Evolutionary conservation across 176 grass and related monocot genomes (phyloP), one percentile per base, ranked within the genome.

Genomic region (Cenchrus purpureus): DNA sequence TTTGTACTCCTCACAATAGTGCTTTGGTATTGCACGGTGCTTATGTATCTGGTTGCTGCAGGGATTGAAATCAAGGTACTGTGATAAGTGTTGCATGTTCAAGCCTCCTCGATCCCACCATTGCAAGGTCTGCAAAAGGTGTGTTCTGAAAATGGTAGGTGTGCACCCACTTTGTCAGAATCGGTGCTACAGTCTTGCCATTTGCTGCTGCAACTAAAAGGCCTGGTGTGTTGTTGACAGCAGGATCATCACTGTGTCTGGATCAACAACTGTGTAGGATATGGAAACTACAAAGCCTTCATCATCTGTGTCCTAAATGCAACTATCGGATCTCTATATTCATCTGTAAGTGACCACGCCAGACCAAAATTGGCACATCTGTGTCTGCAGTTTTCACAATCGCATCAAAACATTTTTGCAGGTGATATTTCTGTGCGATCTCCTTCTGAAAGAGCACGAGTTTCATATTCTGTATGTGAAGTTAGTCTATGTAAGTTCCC

Each of bases 221-320:
- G 3, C 29, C 37, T 42, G 8, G n/a, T 57, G 5, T 40, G 8
- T 43, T 83, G 45, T 69, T 1, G n/a, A 78, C 89, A 67, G 64
- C 84, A 99, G 97, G 97, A 99, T 88, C 97, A 99, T 91, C 97
- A 99, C 69, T 99, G 97, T 86, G 81, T 92, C 7, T 99, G 97
- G 93, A 94, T 99, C 77, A 92, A 92, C 84, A 99, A 99, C 80
- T 99, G 97, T 43, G 93, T 99, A 65, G 97, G 97, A 58, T 99
- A 99, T 70, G 70, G 89, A 16, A 99, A 99, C 63, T 99, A 96
- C 87, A 99, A 99, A 73, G 25, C 91, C 7, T 99, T 92, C 78
- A 85, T 99, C 71, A 86, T 99, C 43, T 99, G 89, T 56, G 84
- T 96, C 54, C 89, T 99, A 25, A 83, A 96, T 92, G 97, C 91